Evolutionary conservation across 2,329 filamentous ascomycete species (phyloP).

Genomic region (Stromatinia cepivora): DNA sequence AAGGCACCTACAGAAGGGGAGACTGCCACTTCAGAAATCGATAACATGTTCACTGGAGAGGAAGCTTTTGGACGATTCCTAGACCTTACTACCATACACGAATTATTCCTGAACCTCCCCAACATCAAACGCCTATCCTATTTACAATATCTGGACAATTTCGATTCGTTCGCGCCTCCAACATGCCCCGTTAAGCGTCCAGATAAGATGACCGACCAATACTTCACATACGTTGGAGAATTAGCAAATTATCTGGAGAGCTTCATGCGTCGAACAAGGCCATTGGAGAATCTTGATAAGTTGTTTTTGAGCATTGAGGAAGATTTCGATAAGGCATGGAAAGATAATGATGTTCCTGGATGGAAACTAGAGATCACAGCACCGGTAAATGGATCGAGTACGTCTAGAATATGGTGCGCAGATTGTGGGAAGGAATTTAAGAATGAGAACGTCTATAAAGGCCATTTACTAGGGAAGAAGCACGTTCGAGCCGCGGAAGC

Average conservation of each 20-base stretch:
- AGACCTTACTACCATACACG: constrained; percentile 80
- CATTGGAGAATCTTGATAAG: constrained; percentile 81
- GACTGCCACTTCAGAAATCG: constrained; percentile 66
- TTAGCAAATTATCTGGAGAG: constrained; percentile 81
- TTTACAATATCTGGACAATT: constrained; percentile 87
- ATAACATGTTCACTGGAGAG: constrained; percentile 93
- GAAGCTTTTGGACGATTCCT: constrained; percentile 92
- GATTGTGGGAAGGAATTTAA: constrained; percentile 95
- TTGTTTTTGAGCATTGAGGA: constrained; percentile 73
- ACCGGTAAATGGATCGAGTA: constrained; percentile 38
- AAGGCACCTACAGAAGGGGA: constrained; percentile 65
- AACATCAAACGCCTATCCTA: constrained; percentile 84
- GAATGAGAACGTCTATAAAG: constrained; percentile 92
- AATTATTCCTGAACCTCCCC: constrained; percentile 86
- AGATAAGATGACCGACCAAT: constrained; percentile 89
- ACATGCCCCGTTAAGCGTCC: constrained; percentile 71
- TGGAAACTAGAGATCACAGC: constrained; percentile 62
- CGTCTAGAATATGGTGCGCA: constrained; percentile 79
- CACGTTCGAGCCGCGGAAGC: constrained; percentile 81
- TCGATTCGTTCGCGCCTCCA: constrained; percentile 80
- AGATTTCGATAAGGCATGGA: constrained; percentile 84
- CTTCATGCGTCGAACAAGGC: constrained; percentile 81
- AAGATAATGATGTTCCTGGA: constrained; percentile 72
- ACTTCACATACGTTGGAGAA: constrained; percentile 84
- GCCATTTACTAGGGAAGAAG: constrained; percentile 86